Base-by-base conservation (phyloP, 1,284 basidiomycete genomes). In the Exsudoporus floridanus region DNA sequence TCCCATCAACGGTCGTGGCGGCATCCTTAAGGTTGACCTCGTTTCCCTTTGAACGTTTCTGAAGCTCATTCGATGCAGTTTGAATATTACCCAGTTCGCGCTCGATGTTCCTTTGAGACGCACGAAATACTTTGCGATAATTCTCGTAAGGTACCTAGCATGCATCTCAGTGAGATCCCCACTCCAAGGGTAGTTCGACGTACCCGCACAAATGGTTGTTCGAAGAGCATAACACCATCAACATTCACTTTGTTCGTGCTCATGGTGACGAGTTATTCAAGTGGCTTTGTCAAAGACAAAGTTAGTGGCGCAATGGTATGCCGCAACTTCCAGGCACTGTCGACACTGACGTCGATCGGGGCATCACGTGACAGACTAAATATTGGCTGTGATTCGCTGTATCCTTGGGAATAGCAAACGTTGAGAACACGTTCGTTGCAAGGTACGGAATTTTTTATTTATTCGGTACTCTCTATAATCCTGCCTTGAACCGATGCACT, bases 161-260 rank as follows among this genome's bases (percentile, higher is more conserved):
- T 55, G 53, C 47, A 34, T 54, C 50, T 48, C 19, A 21, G 49
- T 54, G 60, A 55, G 46, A 34, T 46, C 30, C 38, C 39, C 38
- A 33, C 45, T 50, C 38, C 37, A 41, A 41, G 42, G 46, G 52
- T 42, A 43, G 53, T 49, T 33, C 21, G 55, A 69, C 80, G 61
- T 60, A 90, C 89, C 60, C 84, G 77, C n/a, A 82, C 82, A 64
- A 94, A 90, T 0, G 92, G 90, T 62, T 94, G 90, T 70, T 95
- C 92, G 55, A 95, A 88, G 48, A 94, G 79, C 60, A 94, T 74
- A n/a, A 88, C 77, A 2, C 90, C 90, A 47, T 94, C 92, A 7
- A 79, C 61, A 59, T 86, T 88, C 44, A 86, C 65, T 62, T 83
- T 87, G 61, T 59, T 72, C 41, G 63, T 61, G 53, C 73, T 72